Percentiles rank a stretch among this genome's conserved stretches.
These are phyloP conservation scores for Gnomoniopsis sp. DNA, from an alignment of 2,329 filamentous ascomycete genomes.

Conservation along the genomic window DNA sequence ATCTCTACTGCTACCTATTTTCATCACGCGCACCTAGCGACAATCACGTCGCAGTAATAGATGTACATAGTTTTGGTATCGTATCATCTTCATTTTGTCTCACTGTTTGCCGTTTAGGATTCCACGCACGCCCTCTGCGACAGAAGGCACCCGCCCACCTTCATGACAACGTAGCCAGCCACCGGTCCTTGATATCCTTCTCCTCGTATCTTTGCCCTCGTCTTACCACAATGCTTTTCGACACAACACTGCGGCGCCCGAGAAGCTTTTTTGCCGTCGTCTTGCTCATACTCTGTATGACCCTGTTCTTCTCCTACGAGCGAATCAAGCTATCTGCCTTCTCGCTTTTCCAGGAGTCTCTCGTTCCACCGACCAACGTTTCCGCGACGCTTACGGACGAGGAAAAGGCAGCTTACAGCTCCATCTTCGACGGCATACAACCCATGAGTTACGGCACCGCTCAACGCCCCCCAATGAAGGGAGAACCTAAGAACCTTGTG, in stretches of 20 bases:
- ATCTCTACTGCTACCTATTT: no score
- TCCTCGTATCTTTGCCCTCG: not conserved
- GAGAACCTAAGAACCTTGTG: slow-evolving; percentile 24
- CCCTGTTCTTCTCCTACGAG: slow-evolving; percentile 31
- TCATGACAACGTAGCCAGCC: not conserved
- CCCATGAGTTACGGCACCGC: slow-evolving; percentile 40
- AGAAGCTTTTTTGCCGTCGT: slow-evolving; percentile 28
- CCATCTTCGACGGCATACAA: slow-evolving; percentile 7
- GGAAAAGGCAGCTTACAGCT: slow-evolving; percentile 1
- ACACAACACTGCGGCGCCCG: slow-evolving; percentile 24
- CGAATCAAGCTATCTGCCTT: slow-evolving; percentile 28
- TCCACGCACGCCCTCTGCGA: no score
- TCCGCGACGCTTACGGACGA: not conserved
- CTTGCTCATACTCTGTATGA: slow-evolving; percentile 28
- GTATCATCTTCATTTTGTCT: no score
- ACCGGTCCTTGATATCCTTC: not conserved
- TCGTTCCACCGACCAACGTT: slow-evolving; percentile 4
- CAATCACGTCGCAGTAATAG: no score
- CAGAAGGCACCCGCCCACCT: not conserved
- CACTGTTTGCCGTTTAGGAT: no score
- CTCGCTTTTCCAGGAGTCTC: slow-evolving; percentile 4
- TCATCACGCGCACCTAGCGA: no score
- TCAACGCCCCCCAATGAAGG: slow-evolving; percentile 34
- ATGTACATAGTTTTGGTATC: no score
- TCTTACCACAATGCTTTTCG: slow-evolving; percentile 4